A percentile compares a stretch with the other conserved stretches of the same genome.
Evolutionary conservation across 495 filamentous ascomycete species (phyloP).

Genomic region (Thozetella sp.): DNA sequence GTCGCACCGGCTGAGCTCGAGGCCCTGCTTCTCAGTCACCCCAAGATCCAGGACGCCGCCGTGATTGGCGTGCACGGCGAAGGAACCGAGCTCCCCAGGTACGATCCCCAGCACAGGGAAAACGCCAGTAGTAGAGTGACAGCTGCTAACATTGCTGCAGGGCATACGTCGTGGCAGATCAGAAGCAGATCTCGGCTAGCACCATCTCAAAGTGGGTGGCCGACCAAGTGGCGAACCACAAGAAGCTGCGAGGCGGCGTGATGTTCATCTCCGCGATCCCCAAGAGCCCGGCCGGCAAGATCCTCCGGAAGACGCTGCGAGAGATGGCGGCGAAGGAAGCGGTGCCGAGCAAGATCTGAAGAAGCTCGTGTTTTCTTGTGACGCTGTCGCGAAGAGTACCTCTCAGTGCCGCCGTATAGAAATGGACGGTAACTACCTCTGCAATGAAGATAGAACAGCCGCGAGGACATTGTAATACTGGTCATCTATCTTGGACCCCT

Average conservation of each 20-base stretch:
- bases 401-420: no score
- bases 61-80: conserved; percentile 74
- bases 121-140: not conserved
- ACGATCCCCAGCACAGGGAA: not conserved
- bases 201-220: conserved; percentile 31
- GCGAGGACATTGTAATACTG: no score
- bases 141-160: conserved; percentile 22
- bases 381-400: no score
- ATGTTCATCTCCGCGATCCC: conserved; percentile 76
- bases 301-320: conserved; percentile 64
- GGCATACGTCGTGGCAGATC: conserved; percentile 68
- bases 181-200: conserved; percentile 15
- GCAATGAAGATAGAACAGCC: no score
- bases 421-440: not conserved
- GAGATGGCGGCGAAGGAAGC: conserved; percentile 25
- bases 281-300: conserved; percentile 84
- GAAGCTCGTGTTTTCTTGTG: not conserved
- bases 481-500: no score
- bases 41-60: conserved; percentile 72
- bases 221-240: conserved; percentile 65
- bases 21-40: conserved; percentile 68
- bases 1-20: conserved; percentile 82
- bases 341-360: conserved; percentile 15
- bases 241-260: conserved; percentile 76
- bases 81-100: conserved; percentile 69